Evolutionary conservation across 805 yeast species (phyloP), one percentile per base, ranked within the genome.

Genomic region (Pichia gijzeniarum): DNA sequence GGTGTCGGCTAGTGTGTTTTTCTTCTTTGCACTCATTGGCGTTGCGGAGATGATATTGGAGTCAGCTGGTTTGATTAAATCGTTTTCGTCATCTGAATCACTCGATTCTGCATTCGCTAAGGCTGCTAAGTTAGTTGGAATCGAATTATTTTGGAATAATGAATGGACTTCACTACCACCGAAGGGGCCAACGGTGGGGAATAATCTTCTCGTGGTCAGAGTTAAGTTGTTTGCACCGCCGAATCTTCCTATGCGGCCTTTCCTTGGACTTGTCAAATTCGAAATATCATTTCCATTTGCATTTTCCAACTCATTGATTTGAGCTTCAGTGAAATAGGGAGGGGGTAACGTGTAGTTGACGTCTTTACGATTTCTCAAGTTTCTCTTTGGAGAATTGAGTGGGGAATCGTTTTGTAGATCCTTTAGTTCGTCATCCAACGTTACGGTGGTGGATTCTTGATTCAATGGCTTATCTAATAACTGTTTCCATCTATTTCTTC

Each of bases 181-280:
- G 70, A 91, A 91, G 1, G 99, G 99, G 0, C 99, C 99, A 14
- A 89, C 88, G 0, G 96, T 91, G 6, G 96, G 95, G 58, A 85
- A 90, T 33, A 93, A 67, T 35, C 95, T 74, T 57, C 89, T 74
- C 35, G 84, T 61, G 65, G 64, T 14, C 55, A 53, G 35, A 59
- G 65, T 13, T 65, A 63, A 6, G 52, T 55, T 32, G 48, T 51
- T 27, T 36, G 51, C 33, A n/a, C 53, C 53, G 10, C 57, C 58
- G 38, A 44, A 57, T 25, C 64, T 48, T 28, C 55, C 53, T 9
- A 31, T 30, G 53, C 49, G 37, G 34, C 59, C 46, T 50, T 58
- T 49, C 52, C 64, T 40, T 52, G 71, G 55, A 51, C 71, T 35
- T 55, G 60, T 32, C 6, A 25, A 25, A 12, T 32, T 28, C 12